These are phyloP conservation scores for Suillus ampliporus DNA, from an alignment of 768 basidiomycete genomes.

Conservation along the genomic window DNA sequence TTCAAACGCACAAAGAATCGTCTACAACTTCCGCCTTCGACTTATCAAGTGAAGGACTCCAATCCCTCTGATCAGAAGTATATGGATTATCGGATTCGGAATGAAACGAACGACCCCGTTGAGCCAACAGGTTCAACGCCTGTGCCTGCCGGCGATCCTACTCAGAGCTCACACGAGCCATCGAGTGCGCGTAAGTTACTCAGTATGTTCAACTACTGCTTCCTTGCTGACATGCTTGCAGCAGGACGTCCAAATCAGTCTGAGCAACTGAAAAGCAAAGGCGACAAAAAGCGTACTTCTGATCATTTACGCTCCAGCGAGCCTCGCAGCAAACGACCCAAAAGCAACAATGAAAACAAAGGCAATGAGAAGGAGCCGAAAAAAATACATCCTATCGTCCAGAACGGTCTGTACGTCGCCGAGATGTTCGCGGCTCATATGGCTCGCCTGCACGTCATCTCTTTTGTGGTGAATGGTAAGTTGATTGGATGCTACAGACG, in stretches of 20 bases:
- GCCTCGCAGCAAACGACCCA: neutral
- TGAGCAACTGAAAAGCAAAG: neutral
- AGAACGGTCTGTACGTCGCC: slow-evolving; percentile 6
- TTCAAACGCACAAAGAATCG: neutral
- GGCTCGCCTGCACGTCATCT: neutral
- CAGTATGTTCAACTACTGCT: neutral
- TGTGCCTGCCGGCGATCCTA: neutral
- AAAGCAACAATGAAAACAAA: neutral
- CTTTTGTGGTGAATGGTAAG: neutral
- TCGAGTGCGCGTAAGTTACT: neutral
- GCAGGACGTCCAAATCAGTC: neutral
- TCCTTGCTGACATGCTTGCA: neutral
- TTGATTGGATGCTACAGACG: neutral
- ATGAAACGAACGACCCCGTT: neutral
- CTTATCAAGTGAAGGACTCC: neutral
- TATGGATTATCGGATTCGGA: neutral
- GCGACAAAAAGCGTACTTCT: neutral
- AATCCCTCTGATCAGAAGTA: neutral
- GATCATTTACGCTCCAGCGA: neutral
- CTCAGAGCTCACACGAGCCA: neutral
- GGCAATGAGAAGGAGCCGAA: neutral
- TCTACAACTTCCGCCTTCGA: neutral
- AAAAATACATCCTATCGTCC: neutral
- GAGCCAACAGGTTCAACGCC: neutral
- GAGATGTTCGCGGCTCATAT: slow-evolving; percentile 9